Base-by-base conservation (phyloP, 208 protist species). In the Acanthamoeba rhysodes region DNA sequence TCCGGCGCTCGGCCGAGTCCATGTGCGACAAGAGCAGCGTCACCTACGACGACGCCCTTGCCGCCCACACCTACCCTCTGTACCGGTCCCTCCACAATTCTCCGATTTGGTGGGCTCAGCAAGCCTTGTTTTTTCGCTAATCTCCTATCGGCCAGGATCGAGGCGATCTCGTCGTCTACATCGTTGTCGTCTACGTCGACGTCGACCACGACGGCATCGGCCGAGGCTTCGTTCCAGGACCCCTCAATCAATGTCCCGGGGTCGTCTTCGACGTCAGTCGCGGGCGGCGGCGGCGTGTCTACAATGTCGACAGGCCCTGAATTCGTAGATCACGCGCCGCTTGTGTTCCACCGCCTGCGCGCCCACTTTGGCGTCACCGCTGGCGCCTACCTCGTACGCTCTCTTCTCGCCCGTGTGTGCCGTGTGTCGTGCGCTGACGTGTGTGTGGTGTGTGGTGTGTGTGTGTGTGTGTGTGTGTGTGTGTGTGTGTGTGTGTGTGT, bases 321-420 rank as follows among this genome's bases (percentile, higher is more conserved):
- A 34, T 80, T 80, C 18, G 72, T 80, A 29, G 72, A 80, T 29
- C 37, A 80, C 37, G 72, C 72, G 34, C 72, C 72, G 16, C 72
- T 80, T 20, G 72, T 80, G 10, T 80, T 45, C 37, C 72, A 80
- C 37, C 72, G n/a, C 34, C 37, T 80, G 18, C 72, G 72, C 22
- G 29, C 37, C 29, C 72, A 48, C 29, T 78, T 48, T 80, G 72
- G 72, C 24, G 29, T 80, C 37, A 32, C 72, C 18, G 24, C 72
- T 20, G 29, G 18, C 18, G 37, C 72, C 37, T 80, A 48, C 37
- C 72, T 80, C 34, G n/a, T n/a, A n/a, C n/a, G n/a, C n/a, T n/a
- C n/a, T n/a, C n/a, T n/a, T n/a, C n/a, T n/a, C n/a, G n/a, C n/a
- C n/a, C n/a, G n/a, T n/a, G n/a, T n/a, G n/a, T n/a, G n/a, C n/a